These are phyloP conservation scores for Coemansia sp. DNA, from an alignment of 192 early-diverging fungal species.

Conservation along the genomic window DNA sequence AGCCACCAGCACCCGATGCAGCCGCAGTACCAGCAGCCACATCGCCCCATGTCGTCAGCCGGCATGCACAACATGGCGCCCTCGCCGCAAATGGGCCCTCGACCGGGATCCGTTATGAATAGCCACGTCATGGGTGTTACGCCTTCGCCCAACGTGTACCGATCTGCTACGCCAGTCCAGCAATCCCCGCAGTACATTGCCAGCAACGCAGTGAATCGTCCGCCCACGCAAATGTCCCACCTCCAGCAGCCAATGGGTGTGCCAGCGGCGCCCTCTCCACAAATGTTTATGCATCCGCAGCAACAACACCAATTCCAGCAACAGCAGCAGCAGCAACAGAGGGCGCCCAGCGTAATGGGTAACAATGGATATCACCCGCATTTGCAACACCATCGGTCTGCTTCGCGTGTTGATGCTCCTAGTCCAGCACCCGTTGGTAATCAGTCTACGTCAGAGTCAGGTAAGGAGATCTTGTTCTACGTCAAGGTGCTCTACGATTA, in stretches of 20 bases:
- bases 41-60: background rate
- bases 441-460: constrained; percentile 16
- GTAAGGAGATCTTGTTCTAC: constrained; percentile 51
- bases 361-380: constrained; percentile 14
- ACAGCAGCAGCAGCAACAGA: constrained; percentile 9
- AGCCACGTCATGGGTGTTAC: background rate
- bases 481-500: constrained; percentile 57
- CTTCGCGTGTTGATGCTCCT: constrained; percentile 9
- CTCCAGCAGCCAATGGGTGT: background rate
- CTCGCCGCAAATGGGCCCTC: background rate
- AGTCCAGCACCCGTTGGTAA: background rate
- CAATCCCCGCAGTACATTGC: background rate
- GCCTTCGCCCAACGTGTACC: constrained; percentile 8
- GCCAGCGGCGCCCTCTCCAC: constrained; percentile 38
- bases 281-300: constrained; percentile 3
- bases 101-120: background rate
- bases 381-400: constrained; percentile 12
- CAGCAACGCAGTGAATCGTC: background rate
- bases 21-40: constrained; percentile 2
- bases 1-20: background rate
- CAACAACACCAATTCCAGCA: constrained; percentile 5
- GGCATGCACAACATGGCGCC: background rate
- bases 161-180: constrained; percentile 16
- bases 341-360: constrained; percentile 41
- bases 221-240: background rate